Conservation (phyloP, 2,329 filamentous ascomycete species). For the Xylariaceae sp. region DNA sequence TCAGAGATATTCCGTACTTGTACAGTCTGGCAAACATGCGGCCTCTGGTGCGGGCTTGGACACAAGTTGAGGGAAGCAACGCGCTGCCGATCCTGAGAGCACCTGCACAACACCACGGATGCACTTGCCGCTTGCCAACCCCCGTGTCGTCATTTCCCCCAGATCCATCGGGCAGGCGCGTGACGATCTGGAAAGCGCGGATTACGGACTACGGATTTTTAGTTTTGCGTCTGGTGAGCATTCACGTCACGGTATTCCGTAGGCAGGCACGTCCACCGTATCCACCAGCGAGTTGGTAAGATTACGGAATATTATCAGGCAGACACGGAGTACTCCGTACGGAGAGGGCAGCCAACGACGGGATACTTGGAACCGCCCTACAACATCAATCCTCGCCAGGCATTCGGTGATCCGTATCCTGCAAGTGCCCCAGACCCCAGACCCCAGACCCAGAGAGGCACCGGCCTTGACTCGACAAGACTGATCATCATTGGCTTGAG, state of each 20-base stretch:
- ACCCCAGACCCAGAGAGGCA: not conserved
- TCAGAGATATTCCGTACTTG: not conserved
- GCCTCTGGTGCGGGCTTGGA: conserved; percentile 2
- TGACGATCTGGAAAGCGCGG: not conserved
- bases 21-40: not conserved
- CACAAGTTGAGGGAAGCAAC: not conserved
- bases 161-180: conserved; percentile 1
- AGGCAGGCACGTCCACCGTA: no score
- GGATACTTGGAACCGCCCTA: no score
- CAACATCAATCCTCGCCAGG: no score
- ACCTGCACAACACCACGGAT: conserved; percentile 12
- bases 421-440: not conserved
- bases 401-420: not conserved
- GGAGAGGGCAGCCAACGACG: not conserved
- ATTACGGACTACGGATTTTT: not conserved
- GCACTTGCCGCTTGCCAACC: conserved; percentile 11
- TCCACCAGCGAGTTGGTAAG: no score
- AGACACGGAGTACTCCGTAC: not conserved
- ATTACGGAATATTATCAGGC: no score
- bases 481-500: not conserved
- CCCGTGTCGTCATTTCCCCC: conserved; percentile 5
- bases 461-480: not conserved
- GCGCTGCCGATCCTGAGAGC: conserved; percentile 3
- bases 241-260: no score
- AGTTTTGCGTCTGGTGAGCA: not conserved